Base-by-base conservation (phyloP, 768 basidiomycete genomes). In the Serendipita vermifera region DNA sequence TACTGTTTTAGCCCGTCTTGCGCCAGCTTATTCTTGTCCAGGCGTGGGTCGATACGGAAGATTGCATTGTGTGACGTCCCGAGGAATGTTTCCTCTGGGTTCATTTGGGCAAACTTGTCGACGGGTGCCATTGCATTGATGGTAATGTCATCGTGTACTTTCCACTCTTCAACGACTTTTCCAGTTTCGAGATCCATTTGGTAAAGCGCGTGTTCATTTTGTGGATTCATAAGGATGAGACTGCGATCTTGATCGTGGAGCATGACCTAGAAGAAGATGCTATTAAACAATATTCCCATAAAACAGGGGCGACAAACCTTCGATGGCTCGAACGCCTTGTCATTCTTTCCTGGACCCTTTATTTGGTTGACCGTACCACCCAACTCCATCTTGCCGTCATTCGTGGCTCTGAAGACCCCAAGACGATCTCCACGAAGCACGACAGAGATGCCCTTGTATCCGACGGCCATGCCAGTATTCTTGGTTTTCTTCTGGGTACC, bases 161-260 rank as follows among this genome's bases (percentile, higher is more conserved):
- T 94, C 92, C 91, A 97, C 67, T 99, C 96, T 66, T 99, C 96
- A 20, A 98, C 90, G 27, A 99, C 82, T 70, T 96, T 94, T 38
- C 90, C 96, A 24, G 82, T 82, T 68, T 94, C 86, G 59, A 99
- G 79, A 70, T 99, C 96, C 78, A 98, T 81, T 60, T 75, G 81
- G 71, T 81, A 96, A 38, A 99, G 71, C 0, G 91, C 83, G 63
- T 89, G 80, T 2, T 85, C 82, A 35, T 90, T 80, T 35, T 70
- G 67, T 3, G 89, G 82, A 65, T 96, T 85, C 79, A 88, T 87
- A 56, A 99, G 67, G 55, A 99, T 72, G 92, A 99, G 92, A 71
- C 89, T 90, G 39, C 81, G 78, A 68, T 99, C 96, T 80, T 92
- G 89, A 61, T 94, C 87, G 66, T 97, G 93, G 32, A 97, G 71